Base-by-base conservation (phyloP, 768 basidiomycete species). In the Rhizopogon roseolus region DNA sequence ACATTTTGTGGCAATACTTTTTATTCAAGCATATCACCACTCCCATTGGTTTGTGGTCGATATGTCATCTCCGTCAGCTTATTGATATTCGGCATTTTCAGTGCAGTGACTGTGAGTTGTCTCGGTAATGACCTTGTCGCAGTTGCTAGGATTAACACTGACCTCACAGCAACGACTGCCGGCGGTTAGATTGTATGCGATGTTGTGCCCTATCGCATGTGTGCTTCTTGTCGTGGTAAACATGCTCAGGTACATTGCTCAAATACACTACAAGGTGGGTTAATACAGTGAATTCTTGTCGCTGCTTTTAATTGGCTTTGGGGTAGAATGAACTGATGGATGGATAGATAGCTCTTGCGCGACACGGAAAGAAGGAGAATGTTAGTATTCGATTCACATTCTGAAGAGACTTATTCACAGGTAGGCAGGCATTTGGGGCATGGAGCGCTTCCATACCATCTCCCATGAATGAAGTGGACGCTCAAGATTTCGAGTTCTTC, bases 211-310 rank as follows among this genome's bases (percentile, higher is more conserved):
- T 0, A 54, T 78, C 3, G 76, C 75, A 7, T 63, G 78, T n/a
- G 62, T 85, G 42, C 61, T 84, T 4, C 69, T 85, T 28, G 58
- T 77, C 5, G 85, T 69, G 0, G 68, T 78, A 3, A 80, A 78
- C 6, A 58, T 90, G 41, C 60, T 84, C 55, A 75, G 81, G 28
- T 70, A 82, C 9, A 67, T 90, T 7, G 71, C 80, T 0, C 88
- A 92, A 61, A 90, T 89, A 58, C 73, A 72, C 0, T 76, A 76
- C 71, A 90, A 88, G 80, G 87, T 81, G 29, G 8, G 40, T 19
- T 71, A 62, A 0, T 37, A 32, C 27, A 17, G 5, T 17, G 9
- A 29, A 29, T 32, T 32, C 9, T n/a, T 25, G 14, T 8, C 28
- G 41, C 11, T 52, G 2, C 2, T 25, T n/a, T n/a, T 41, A 27